Evolutionary conservation across 2,329 filamentous ascomycete genomes (phyloP), one percentile per base, ranked within the genome.

Genomic region (Curvularia verruculosa): DNA sequence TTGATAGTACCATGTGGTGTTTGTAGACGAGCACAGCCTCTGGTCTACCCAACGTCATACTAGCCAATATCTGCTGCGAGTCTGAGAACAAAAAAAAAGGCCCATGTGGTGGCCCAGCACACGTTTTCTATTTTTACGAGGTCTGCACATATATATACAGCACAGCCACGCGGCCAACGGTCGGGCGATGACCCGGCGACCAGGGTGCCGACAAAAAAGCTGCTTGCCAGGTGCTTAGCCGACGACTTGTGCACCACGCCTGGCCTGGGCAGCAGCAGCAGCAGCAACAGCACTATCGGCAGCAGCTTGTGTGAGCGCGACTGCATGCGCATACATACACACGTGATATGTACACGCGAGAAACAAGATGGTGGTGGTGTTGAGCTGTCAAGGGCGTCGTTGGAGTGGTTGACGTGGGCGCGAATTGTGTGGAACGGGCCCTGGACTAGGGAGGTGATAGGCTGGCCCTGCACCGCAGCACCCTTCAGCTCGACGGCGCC

Each of bases 401-500:
- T 41, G 7, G 21, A 19, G 39, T 23, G 21, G 39, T 18, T 41
- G 21, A 24, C 5, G 19, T 6, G 39, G 21, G 21, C 39, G 31
- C 31, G 19, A 52, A 36, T 54, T 48, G 57, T 61, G 60, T 61
- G 50, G 49, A 61, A 54, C 55, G 48, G 51, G 54, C 48, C 21
- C 19, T 37, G 40, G 15, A 1, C 15, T 13, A 40, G 24, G 55
- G 29, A 40, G 40, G 23, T 60, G 63, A 67, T 65, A 62, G 61
- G 61, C 56, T 39, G 52, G 41, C 48, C 47, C 41, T 63, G 61
- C 51, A 56, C 50, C 37, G 65, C 59, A 52, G 59, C 62, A 65
- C 59, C 67, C 58, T 56, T 64, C 67, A 69, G 65, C 67, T 66
- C 47, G 52, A 49, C 52, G 37, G 24, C 26, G 28, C 31, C 19